Evolutionary conservation across 129 eudicot species (phyloP).

Genomic region (Smallanthus sonchifolius): DNA sequence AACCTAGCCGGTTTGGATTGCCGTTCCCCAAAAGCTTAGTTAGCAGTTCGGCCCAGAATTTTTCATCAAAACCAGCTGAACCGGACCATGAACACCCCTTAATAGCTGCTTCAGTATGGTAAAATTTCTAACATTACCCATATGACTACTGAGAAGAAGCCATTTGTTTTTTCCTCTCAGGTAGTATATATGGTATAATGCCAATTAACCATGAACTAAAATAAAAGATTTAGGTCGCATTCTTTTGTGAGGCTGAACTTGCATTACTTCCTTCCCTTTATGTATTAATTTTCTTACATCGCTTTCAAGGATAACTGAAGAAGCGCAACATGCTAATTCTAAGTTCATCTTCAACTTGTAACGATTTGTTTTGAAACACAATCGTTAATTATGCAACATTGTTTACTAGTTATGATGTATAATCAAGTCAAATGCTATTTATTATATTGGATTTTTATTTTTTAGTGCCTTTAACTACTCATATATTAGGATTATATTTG

Average conservation of each 20-base stretch:
- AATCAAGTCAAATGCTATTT: not conserved
- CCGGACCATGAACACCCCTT: not conserved
- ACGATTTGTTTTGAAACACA: not conserved
- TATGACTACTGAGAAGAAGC: not conserved
- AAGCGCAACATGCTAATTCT: not conserved
- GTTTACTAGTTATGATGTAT: not conserved
- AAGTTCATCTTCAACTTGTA: constrained; percentile 2
- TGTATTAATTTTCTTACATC: not conserved
- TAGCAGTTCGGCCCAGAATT: not conserved
- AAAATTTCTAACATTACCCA: not conserved
- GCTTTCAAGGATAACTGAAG: not conserved
- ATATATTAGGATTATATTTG: not conserved
- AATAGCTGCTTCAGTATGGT: not conserved
- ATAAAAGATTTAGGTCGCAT: not conserved
- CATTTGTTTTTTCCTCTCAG: not conserved
- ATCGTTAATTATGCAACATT: not conserved
- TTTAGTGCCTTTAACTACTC: not conserved
- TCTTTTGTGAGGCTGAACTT: not conserved
- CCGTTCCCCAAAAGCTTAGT: not conserved
- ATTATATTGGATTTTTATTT: not conserved
- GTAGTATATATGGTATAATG: no score
- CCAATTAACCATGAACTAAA: no score
- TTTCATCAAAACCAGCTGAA: not conserved
- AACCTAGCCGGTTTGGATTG: not conserved
- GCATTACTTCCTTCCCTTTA: not conserved